Conservation (phyloP, 164 flowering plant genomes). For the Piper betle region DNA sequence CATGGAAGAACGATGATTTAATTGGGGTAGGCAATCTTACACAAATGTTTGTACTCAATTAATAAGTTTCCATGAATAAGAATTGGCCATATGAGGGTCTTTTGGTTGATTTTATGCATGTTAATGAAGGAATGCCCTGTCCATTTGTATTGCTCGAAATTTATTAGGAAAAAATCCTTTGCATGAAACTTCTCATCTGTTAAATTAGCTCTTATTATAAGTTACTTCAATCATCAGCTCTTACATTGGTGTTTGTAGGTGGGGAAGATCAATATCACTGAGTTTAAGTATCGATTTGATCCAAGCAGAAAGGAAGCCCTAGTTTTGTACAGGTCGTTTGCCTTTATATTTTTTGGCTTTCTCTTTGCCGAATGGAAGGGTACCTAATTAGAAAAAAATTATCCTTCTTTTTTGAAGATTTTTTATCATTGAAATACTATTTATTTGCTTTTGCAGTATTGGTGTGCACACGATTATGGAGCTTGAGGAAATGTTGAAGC, state of each 20-base stretch:
- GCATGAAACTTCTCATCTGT: background rate
- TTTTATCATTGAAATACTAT: too few species aligned
- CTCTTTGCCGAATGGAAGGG: background rate
- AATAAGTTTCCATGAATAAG: too few species aligned
- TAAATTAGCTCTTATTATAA: background rate
- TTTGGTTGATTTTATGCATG: too few species aligned
- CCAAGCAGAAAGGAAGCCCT: conserved; percentile 47
- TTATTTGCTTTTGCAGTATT: conserved; percentile 45
- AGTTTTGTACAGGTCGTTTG: conserved; percentile 69
- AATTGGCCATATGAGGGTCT: too few species aligned
- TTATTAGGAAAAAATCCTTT: too few species aligned
- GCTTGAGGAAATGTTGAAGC: conserved; percentile 53
- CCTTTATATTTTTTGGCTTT: background rate
- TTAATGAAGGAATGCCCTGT: too few species aligned
- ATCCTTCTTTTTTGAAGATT: background rate
- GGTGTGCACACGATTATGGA: conserved; percentile 68
- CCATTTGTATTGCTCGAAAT: too few species aligned
- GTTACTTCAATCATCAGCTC: background rate
- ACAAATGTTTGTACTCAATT: too few species aligned
- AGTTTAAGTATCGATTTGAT: conserved; percentile 75
- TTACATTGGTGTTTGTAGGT: conserved; percentile 32
- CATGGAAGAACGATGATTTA: too few species aligned
- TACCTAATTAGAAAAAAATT: too few species aligned
- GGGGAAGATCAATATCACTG: conserved; percentile 81
- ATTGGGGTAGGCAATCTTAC: too few species aligned